Percentiles rank a stretch among this genome's conserved stretches.
Conservation (phyloP, 345 rosid genomes). For the Carallia pectinifolia region DNA sequence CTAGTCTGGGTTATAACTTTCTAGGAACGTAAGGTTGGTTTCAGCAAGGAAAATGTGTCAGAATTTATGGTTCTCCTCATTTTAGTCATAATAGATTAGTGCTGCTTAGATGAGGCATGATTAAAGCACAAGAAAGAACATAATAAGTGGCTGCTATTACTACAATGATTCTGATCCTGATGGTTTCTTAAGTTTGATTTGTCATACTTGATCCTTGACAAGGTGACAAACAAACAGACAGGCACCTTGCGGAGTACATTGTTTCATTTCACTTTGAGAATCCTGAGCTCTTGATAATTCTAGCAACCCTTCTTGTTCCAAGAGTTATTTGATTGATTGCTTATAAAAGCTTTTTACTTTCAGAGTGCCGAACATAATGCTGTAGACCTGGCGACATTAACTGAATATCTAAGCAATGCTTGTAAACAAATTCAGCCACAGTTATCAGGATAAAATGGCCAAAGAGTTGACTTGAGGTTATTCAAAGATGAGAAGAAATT, state of each 20-base stretch:
- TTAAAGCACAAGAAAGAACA: too few species aligned
- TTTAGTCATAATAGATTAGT: too few species aligned
- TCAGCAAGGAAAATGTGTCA: constrained; percentile 28
- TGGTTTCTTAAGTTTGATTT: constrained; percentile 74
- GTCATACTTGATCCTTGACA: constrained; percentile 92
- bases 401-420: constrained; percentile 82
- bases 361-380: constrained; percentile 75
- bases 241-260: constrained; percentile 90
- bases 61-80: too few species aligned
- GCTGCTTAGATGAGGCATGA: too few species aligned
- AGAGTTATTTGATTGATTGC: neutral
- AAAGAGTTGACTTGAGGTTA: constrained; percentile 89
- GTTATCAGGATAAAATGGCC: constrained; percentile 89
- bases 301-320: neutral
- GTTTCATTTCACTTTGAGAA: constrained; percentile 81
- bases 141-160: neutral
- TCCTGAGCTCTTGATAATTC: constrained; percentile 56
- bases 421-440: constrained; percentile 78
- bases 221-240: constrained; percentile 75
- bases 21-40: too few species aligned
- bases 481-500: constrained; percentile 85
- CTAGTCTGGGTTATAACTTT: too few species aligned
- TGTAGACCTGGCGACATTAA: constrained; percentile 67
- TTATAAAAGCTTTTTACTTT: constrained; percentile 18
- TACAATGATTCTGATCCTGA: constrained; percentile 3